Conservation (phyloP, 202 grass and related monocot species). For the Schoenoplectus tabernaemontani region DNA sequence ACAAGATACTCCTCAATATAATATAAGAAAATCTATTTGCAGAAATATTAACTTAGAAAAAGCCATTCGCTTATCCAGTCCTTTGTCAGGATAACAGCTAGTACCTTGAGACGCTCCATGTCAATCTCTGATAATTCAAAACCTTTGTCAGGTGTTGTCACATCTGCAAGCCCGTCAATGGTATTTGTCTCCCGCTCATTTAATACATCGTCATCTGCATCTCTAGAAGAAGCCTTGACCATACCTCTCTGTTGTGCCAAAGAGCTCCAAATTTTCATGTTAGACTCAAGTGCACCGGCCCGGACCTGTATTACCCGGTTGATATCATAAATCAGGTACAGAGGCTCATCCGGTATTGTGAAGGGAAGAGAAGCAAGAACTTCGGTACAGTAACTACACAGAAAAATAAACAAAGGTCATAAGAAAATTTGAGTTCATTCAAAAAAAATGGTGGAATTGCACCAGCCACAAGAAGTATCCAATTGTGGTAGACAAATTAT, state of each 20-base stretch:
- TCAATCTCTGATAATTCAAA: slow-evolving; percentile 45
- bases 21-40: neutral
- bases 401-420: slow-evolving; percentile 3
- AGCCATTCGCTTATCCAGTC: neutral
- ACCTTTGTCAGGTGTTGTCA: slow-evolving; percentile 40
- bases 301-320: slow-evolving; percentile 90
- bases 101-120: slow-evolving; percentile 64
- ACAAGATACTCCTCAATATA: slow-evolving; percentile 14
- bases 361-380: slow-evolving; percentile 92
- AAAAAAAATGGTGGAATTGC: neutral
- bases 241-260: slow-evolving; percentile 38
- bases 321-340: slow-evolving; percentile 98
- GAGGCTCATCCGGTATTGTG: slow-evolving; percentile 80
- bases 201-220: slow-evolving; percentile 36
- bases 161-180: slow-evolving; percentile 27
- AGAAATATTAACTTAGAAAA: neutral
- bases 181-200: slow-evolving; percentile 27
- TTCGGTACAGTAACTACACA: slow-evolving; percentile 88
- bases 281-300: slow-evolving; percentile 75
- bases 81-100: slow-evolving; percentile 23
- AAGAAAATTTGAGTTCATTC: neutral
- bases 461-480: neutral
- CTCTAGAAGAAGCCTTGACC: slow-evolving; percentile 18
- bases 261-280: slow-evolving; percentile 88
- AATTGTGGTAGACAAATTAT: neutral